phyloP scores from a whole-genome alignment of 495 filamentous ascomycete genomes.

The Massariosphaeria phaeospora region DNA sequence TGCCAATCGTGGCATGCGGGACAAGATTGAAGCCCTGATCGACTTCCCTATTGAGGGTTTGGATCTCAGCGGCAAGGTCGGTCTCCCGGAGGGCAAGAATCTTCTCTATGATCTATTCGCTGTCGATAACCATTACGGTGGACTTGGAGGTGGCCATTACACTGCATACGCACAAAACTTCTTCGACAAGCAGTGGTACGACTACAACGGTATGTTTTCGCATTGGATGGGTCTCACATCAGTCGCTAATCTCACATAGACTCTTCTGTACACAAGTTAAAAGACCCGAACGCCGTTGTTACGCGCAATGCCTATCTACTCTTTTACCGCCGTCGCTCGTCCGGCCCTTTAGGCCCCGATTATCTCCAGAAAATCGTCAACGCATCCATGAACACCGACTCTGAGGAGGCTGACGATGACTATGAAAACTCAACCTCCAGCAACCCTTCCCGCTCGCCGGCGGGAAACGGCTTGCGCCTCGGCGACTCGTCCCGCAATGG shows the following conservation, averaged over 20 bases:
- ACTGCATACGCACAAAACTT: constrained; percentile 92
- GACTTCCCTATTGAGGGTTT: constrained; percentile 87
- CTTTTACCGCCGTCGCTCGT: constrained; percentile 87
- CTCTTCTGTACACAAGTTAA: constrained; percentile 52
- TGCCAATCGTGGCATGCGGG: constrained; percentile 63
- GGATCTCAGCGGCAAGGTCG: constrained; percentile 74
- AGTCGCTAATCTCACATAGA: constrained; percentile 52
- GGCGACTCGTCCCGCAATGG: constrained; percentile 71
- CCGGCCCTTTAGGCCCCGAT: constrained; percentile 67
- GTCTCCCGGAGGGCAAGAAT: constrained; percentile 70
- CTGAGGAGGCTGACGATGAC: constrained; percentile 42
- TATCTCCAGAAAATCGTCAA: constrained; percentile 64
- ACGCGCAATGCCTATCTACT: constrained; percentile 79
- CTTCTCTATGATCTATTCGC: constrained; percentile 88
- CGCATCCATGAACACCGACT: constrained; percentile 46
- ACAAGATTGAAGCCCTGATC: constrained; percentile 88
- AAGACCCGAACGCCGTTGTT: constrained; percentile 53
- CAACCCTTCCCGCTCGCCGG: constrained; percentile 45
- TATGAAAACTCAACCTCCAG: constrained; percentile 49
- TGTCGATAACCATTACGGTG: constrained; percentile 91
- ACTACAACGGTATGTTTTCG: constrained; percentile 77
- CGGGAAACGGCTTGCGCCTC: constrained; percentile 82
- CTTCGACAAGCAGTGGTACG: constrained; percentile 78
- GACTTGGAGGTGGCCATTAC: constrained; percentile 89
- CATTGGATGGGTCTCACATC: neutral